phyloP scores from a whole-genome alignment of 805 yeast species.

The Vanderwaltozyma yarrowii region DNA sequence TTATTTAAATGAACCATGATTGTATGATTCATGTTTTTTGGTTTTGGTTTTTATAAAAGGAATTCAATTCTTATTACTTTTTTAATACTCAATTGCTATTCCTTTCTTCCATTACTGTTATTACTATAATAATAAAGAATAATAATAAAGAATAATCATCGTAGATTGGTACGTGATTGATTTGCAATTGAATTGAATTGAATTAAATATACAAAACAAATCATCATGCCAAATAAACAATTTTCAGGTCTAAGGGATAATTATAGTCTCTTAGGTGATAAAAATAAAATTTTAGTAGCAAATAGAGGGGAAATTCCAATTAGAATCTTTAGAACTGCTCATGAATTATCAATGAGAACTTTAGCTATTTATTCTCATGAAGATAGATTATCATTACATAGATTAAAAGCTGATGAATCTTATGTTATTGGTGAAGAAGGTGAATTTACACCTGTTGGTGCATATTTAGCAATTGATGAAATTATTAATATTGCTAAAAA shows the following conservation, averaged over 20 bases:
- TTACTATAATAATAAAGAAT: too few relatives aligned
- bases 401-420: conserved; percentile 89
- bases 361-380: conserved; percentile 96
- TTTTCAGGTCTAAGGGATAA: conserved; percentile 27
- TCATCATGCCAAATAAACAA: conserved; percentile 3
- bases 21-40: too few relatives aligned
- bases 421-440: conserved; percentile 86
- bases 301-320: conserved; percentile 82
- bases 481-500: conserved; percentile 75
- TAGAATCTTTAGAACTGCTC: conserved; percentile 92
- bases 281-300: conserved; percentile 61
- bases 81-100: too few relatives aligned
- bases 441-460: conserved; percentile 89
- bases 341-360: conserved; percentile 92
- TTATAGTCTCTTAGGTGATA: conserved; percentile 30
- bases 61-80: too few relatives aligned
- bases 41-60: too few relatives aligned
- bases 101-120: too few relatives aligned
- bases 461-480: conserved; percentile 91
- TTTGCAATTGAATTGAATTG: too few relatives aligned
- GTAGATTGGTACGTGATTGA: too few relatives aligned
- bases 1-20: too few relatives aligned
- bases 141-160: too few relatives aligned
- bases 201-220: neutral
- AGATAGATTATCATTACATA: conserved; percentile 88